Percentiles rank a stretch among this genome's conserved stretches.
Evolutionary conservation across 2,329 filamentous ascomycete species (phyloP).

Genomic region (Scytalidium sp.): DNA sequence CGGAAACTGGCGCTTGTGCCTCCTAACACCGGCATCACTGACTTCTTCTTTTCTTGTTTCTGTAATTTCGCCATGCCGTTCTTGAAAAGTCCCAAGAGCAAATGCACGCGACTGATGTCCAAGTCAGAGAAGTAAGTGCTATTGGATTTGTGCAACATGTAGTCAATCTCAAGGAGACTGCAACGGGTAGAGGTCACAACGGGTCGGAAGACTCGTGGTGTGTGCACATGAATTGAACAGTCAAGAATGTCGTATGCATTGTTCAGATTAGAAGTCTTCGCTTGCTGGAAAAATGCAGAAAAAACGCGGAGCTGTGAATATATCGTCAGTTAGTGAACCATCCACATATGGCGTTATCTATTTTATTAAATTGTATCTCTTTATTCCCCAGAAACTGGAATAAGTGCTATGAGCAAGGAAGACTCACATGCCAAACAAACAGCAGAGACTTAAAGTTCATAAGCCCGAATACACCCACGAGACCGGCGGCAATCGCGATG

Average conservation of each 20-base stretch:
- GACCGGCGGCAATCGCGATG: not conserved
- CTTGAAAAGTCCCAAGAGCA: conserved; percentile 65
- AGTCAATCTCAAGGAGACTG: conserved; percentile 63
- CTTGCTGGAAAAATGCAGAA: not conserved
- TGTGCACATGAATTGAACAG: not conserved
- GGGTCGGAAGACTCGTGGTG: conserved; percentile 51
- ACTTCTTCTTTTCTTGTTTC: conserved; percentile 46
- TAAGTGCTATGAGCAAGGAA: too few species aligned
- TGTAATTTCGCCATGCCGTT: conserved; percentile 44
- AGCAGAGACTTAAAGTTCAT: conserved; percentile 53
- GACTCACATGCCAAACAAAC: conserved; percentile 53
- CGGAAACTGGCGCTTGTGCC: conserved; percentile 51
- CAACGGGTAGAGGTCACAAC: conserved; percentile 56
- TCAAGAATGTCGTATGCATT: not conserved
- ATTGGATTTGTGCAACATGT: conserved; percentile 71
- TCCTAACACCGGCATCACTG: conserved; percentile 36
- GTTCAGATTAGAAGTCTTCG: not conserved
- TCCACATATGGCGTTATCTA: not conserved
- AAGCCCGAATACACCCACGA: not conserved
- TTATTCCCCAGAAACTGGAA: too few species aligned
- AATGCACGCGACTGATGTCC: conserved; percentile 64
- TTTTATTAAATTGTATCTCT: too few species aligned
- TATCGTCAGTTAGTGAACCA: not conserved
- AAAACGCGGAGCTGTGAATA: not conserved
- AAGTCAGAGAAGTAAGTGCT: conserved; percentile 65